phyloP scores from a whole-genome alignment of 2,329 filamentous ascomycete genomes.

The Ceratocystis eucalypticola region DNA sequence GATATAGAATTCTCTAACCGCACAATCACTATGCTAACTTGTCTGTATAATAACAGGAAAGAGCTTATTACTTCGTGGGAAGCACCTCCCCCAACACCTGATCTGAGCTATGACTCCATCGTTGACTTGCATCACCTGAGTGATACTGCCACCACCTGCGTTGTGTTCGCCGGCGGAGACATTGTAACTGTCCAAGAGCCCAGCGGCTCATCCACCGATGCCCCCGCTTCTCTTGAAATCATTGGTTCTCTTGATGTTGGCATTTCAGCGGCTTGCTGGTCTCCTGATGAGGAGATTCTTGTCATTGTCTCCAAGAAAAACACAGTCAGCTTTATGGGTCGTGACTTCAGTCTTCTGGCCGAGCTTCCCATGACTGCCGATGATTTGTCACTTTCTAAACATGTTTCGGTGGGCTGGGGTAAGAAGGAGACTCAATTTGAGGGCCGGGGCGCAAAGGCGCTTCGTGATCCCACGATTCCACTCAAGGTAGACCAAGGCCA shows the following conservation, averaged over 20 bases:
- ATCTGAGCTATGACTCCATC: slow-evolving; percentile 61
- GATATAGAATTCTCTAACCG: background rate
- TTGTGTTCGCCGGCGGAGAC: slow-evolving; percentile 82
- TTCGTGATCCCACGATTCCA: slow-evolving; percentile 87
- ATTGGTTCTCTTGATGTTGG: slow-evolving; percentile 87
- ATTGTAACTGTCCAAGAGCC: slow-evolving; percentile 69
- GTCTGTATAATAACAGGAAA: slow-evolving; percentile 21
- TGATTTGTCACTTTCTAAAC: slow-evolving; percentile 75
- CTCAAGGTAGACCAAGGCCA: slow-evolving; percentile 78
- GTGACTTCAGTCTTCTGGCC: slow-evolving; percentile 71
- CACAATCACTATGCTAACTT: background rate
- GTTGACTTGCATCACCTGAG: slow-evolving; percentile 73
- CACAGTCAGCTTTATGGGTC: slow-evolving; percentile 83
- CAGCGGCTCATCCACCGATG: slow-evolving; percentile 28
- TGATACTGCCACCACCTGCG: slow-evolving; percentile 61
- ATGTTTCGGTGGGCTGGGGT: slow-evolving; percentile 95
- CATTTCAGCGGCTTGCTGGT: slow-evolving; percentile 82
- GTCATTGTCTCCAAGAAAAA: slow-evolving; percentile 66
- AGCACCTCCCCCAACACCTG: slow-evolving; percentile 64
- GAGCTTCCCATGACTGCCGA: slow-evolving; percentile 58
- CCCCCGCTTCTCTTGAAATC: slow-evolving; percentile 62
- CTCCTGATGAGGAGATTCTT: slow-evolving; percentile 84
- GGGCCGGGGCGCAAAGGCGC: slow-evolving; percentile 70
- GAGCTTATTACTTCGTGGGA: slow-evolving; percentile 68
- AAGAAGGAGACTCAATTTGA: slow-evolving; percentile 98